These are phyloP conservation scores for Sclerotinia spermophila DNA, from an alignment of 2,329 filamentous ascomycete genomes.

Conservation along the genomic window DNA sequence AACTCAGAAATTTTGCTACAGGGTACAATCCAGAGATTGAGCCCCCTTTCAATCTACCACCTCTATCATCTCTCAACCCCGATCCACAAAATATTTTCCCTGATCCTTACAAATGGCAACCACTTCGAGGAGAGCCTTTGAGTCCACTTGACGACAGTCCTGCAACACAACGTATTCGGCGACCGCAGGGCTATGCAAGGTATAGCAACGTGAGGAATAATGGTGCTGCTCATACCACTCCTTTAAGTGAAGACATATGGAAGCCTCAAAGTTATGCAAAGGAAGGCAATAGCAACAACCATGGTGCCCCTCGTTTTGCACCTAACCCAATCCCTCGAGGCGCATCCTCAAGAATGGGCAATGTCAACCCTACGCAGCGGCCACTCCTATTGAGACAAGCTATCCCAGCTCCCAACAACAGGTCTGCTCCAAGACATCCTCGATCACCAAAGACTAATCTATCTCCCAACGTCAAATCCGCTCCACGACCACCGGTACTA, in stretches of 20 bases:
- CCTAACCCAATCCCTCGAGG: neutral
- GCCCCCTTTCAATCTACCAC: neutral
- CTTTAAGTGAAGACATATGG: neutral
- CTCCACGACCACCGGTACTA: neutral
- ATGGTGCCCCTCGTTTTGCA: neutral
- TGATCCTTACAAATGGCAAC: neutral
- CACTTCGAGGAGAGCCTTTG: neutral
- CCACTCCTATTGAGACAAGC: no score
- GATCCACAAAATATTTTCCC: neutral
- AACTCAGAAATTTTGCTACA: neutral
- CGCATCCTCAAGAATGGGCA: neutral
- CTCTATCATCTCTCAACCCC: neutral
- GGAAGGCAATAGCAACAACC: neutral
- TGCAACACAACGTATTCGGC: neutral
- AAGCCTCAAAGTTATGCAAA: neutral
- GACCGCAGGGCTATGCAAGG: neutral
- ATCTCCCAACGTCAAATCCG: fast-evolving
- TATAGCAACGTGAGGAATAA: neutral
- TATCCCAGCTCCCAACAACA: no score
- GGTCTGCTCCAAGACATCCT: no score
- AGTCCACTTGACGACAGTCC: fast-evolving
- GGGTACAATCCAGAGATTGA: neutral
- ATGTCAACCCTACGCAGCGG: neutral
- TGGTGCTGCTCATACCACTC: neutral
- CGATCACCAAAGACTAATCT: fast-evolving